Percentiles rank a stretch among this genome's conserved stretches.
These are phyloP conservation scores for Saccharomyces hybrid DNA, from an alignment of 1,139 yeast species.

Conservation along the genomic window DNA sequence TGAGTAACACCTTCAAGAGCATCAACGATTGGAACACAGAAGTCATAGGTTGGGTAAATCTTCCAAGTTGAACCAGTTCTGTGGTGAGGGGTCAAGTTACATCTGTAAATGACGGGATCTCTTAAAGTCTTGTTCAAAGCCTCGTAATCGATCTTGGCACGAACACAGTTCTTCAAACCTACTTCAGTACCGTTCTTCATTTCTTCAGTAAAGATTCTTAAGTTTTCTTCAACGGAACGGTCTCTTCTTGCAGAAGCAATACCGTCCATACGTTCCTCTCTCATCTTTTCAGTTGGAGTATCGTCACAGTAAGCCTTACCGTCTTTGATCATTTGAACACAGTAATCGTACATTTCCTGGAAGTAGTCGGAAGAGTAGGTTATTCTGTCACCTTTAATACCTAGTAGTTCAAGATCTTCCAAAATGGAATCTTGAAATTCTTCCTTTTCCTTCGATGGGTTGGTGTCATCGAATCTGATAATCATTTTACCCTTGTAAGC, in stretches of 20 bases:
- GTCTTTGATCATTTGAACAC: constrained; percentile 77
- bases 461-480: constrained; percentile 93
- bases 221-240: constrained; percentile 82
- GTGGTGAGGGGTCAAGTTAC: constrained; percentile 93
- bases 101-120: constrained; percentile 95
- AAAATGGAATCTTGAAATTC: constrained; percentile 90
- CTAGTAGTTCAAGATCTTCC: constrained; percentile 80
- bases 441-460: constrained; percentile 87
- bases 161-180: constrained; percentile 80
- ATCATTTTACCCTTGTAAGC: constrained; percentile 89
- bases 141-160: constrained; percentile 90
- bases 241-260: constrained; percentile 85
- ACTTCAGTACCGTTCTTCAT: constrained; percentile 90
- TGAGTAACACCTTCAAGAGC: constrained; percentile 94
- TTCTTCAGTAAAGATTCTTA: constrained; percentile 73
- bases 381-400: constrained; percentile 80
- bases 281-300: constrained; percentile 86
- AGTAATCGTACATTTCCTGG: constrained; percentile 78
- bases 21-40: constrained; percentile 95
- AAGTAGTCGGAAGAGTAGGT: constrained; percentile 92
- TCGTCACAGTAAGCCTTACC: constrained; percentile 97
- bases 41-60: constrained; percentile 94
- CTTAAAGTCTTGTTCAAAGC: constrained; percentile 89
- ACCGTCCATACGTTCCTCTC: constrained; percentile 97
- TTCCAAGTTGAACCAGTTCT: constrained; percentile 90